Percentiles rank a stretch among this genome's conserved stretches.
These are phyloP conservation scores for Penicillium robsamsonii DNA, from an alignment of 495 filamentous ascomycete genomes.

Conservation along the genomic window DNA sequence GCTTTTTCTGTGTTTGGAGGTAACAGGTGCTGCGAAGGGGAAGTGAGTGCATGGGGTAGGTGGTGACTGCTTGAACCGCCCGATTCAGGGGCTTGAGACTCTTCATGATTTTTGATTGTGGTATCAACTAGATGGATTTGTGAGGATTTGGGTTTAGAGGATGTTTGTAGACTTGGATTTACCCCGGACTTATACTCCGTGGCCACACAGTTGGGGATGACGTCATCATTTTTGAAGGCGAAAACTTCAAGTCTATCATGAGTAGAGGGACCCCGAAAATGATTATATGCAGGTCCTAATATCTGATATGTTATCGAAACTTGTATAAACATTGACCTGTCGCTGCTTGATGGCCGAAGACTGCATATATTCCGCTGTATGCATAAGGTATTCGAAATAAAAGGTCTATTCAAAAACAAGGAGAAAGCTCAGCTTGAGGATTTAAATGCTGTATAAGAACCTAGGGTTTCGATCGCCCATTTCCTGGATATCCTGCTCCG, in stretches of 20 bases:
- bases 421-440: conserved; percentile 24
- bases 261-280: too few relatives aligned
- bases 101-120: neutral
- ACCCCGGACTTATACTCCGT: neutral
- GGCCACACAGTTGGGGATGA: neutral
- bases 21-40: conserved; percentile 1
- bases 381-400: neutral
- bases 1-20: neutral
- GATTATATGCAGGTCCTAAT: neutral
- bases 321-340: neutral
- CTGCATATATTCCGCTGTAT: neutral
- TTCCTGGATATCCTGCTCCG: conserved; percentile 64
- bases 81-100: neutral
- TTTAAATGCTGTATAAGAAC: conserved; percentile 51
- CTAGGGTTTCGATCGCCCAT: conserved; percentile 67
- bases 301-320: neutral
- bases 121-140: neutral
- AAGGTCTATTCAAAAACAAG: neutral
- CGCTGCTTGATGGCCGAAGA: neutral
- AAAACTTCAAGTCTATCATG: too few relatives aligned
- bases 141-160: neutral
- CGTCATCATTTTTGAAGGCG: conserved; percentile 5
- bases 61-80: neutral
- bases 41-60: neutral
- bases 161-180: neutral